These are phyloP conservation scores for Sugiyamaella smithiae DNA, from an alignment of 805 yeast genomes.

Conservation along the genomic window DNA sequence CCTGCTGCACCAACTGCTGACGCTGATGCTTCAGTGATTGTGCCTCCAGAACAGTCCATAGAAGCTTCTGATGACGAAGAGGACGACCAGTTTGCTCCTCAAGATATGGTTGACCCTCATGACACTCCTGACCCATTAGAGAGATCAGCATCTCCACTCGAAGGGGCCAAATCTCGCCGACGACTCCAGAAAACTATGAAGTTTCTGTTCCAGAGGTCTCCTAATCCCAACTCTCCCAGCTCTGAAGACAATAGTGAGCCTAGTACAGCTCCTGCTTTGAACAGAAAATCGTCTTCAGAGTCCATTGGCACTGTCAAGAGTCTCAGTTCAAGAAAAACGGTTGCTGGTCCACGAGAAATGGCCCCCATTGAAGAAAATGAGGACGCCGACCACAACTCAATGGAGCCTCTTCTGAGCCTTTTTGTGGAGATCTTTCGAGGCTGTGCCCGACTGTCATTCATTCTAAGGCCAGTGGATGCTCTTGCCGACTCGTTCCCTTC, in stretches of 20 bases:
- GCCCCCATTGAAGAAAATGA: slow-evolving; percentile 1
- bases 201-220: slow-evolving; percentile 9
- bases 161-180: slow-evolving; percentile 11
- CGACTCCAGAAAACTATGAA: slow-evolving; percentile 21
- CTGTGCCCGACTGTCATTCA: slow-evolving; percentile 25
- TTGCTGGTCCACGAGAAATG: neutral
- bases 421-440: slow-evolving; percentile 23
- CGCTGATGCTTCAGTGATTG: neutral
- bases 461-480: slow-evolving; percentile 30
- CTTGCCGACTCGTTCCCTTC: slow-evolving; percentile 28
- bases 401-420: slow-evolving; percentile 17
- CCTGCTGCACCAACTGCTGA: neutral
- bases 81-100: slow-evolving; percentile 12
- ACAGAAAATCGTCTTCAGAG: neutral
- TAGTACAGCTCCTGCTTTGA: neutral
- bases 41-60: neutral
- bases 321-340: neutral
- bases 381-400: neutral
- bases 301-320: neutral
- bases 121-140: neutral
- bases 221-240: neutral
- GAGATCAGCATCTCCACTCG: slow-evolving; percentile 7
- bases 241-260: neutral
- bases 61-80: slow-evolving; percentile 6
- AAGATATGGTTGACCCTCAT: slow-evolving; percentile 2